Evolutionary conservation across 2,329 filamentous ascomycete genomes (phyloP).

Genomic region (Claviceps capensis): DNA sequence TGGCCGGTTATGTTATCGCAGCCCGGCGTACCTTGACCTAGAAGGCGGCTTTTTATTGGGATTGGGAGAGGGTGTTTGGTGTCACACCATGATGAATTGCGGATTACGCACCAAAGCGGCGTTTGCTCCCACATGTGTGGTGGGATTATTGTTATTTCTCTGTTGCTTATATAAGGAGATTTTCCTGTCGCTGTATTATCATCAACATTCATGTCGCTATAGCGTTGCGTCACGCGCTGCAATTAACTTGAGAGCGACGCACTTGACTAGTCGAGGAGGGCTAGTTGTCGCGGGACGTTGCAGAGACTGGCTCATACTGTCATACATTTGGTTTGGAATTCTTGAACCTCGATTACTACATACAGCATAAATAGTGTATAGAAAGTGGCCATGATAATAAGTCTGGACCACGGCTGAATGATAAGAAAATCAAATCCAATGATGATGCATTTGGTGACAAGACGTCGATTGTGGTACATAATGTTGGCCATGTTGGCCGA

Average conservation of each 20-base stretch:
- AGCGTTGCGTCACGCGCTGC: not conserved
- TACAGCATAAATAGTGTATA: not conserved
- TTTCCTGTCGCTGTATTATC: too few species aligned
- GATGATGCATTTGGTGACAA: not conserved
- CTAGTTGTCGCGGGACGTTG: not conserved
- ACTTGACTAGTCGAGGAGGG: not conserved
- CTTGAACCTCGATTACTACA: not conserved
- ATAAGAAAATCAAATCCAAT: not conserved
- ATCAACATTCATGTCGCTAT: not conserved
- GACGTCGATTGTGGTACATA: too few species aligned
- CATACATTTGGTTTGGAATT: not conserved
- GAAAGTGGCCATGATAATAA: not conserved
- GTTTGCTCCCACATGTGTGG: conserved; percentile 10
- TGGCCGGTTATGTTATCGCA: conserved; percentile 6
- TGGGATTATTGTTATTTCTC: not conserved
- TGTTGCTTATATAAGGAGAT: not conserved
- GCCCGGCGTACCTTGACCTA: not conserved
- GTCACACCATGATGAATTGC: conserved; percentile 1
- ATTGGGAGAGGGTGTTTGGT: not conserved
- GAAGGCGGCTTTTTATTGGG: not conserved
- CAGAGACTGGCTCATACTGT: not conserved
- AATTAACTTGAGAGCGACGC: not conserved
- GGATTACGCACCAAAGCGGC: conserved; percentile 9
- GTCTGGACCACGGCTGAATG: not conserved
- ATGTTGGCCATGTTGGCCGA: too few species aligned